Conservation (phyloP, 2,329 filamentous ascomycete genomes). For the Herpotrichia juniperi region DNA sequence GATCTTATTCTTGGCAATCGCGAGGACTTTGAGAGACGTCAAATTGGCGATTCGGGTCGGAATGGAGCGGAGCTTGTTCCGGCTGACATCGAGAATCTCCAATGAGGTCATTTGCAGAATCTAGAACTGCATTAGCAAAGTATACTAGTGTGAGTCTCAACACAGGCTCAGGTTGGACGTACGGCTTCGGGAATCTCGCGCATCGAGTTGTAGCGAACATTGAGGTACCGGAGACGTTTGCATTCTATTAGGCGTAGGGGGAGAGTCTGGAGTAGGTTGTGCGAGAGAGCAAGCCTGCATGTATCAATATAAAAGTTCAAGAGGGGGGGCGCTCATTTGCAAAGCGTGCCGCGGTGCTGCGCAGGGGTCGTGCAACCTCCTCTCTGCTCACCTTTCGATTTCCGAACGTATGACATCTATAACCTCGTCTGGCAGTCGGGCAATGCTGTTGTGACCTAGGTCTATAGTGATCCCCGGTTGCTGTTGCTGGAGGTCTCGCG, state of each 20-base stretch:
- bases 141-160: not conserved
- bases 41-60: constrained; percentile 81
- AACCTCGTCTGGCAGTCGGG: constrained; percentile 73
- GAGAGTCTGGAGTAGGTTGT: constrained; percentile 75
- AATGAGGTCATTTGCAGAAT: constrained; percentile 84
- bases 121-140: constrained; percentile 53
- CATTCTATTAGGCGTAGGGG: constrained; percentile 76
- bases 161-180: constrained; percentile 40
- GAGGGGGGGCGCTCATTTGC: not conserved
- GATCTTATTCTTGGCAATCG: constrained; percentile 85
- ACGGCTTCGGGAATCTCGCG: constrained; percentile 69
- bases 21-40: constrained; percentile 85
- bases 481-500: constrained; percentile 59
- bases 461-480: constrained; percentile 78
- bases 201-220: constrained; percentile 78
- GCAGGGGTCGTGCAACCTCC: too few relatives aligned
- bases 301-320: constrained; percentile 24
- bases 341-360: constrained; percentile 1
- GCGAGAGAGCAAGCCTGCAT: constrained; percentile 75
- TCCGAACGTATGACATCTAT: constrained; percentile 77
- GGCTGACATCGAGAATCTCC: constrained; percentile 90
- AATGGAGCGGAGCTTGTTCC: constrained; percentile 80
- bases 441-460: constrained; percentile 76
- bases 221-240: constrained; percentile 78
- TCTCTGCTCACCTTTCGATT: constrained; percentile 65